Evolutionary conservation across 2,329 filamentous ascomycete genomes (phyloP).

Genomic region (Esteya vermicola): DNA sequence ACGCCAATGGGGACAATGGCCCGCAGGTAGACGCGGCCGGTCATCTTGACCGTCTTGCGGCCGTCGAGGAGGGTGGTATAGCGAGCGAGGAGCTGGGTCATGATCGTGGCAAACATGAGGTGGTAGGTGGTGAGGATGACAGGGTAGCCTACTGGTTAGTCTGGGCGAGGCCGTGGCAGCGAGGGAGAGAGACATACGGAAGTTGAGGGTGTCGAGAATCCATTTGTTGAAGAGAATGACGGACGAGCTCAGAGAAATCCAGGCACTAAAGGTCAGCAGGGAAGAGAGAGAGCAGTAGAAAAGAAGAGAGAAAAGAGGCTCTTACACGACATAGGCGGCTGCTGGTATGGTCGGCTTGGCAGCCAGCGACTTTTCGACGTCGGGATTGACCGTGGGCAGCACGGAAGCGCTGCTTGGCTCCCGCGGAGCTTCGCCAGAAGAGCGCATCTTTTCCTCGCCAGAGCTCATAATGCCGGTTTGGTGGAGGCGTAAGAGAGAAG

Average conservation of each 20-base stretch:
- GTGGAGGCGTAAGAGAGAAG: no score
- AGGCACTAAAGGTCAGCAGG: constrained; percentile 42
- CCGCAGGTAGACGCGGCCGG: constrained; percentile 77
- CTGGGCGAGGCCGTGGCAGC: background rate
- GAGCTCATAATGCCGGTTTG: constrained; percentile 44
- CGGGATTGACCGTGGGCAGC: constrained; percentile 69
- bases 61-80: constrained; percentile 85
- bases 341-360: constrained; percentile 57
- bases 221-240: constrained; percentile 99
- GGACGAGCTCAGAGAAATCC: constrained; percentile 84
- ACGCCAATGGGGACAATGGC: constrained; percentile 90
- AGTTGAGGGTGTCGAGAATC: constrained; percentile 74
- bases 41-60: constrained; percentile 95
- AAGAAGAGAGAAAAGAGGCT: constrained; percentile 14
- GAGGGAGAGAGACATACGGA: constrained; percentile 39
- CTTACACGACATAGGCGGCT: constrained; percentile 71
- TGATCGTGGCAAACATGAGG: constrained; percentile 78
- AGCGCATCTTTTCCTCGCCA: constrained; percentile 67
- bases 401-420: constrained; percentile 36
- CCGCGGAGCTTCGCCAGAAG: constrained; percentile 62
- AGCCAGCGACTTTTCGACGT: constrained; percentile 54
- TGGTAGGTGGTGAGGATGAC: constrained; percentile 94
- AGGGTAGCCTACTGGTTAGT: constrained; percentile 38
- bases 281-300: background rate
- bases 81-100: constrained; percentile 86